Conservation (phyloP, 2,329 filamentous ascomycete species). For the Hypoxylon sp. region DNA sequence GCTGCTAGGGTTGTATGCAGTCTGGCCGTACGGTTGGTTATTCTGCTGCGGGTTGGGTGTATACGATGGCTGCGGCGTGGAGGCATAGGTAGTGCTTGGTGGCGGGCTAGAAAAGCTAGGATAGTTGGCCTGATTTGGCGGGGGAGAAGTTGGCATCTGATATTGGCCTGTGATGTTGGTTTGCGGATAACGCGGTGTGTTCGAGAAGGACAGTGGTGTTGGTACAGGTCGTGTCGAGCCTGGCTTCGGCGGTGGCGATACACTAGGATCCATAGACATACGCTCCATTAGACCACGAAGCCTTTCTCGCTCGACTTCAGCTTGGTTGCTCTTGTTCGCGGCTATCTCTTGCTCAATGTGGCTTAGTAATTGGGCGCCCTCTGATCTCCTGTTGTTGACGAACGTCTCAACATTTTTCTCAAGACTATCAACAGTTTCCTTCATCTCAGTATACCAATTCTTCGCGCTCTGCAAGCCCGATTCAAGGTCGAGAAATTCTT, state of each 20-base stretch:
- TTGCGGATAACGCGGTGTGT: constrained; percentile 66
- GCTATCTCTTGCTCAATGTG: constrained; percentile 87
- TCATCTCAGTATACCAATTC: constrained; percentile 96
- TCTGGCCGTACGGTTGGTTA: constrained; percentile 63
- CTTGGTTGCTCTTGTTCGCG: constrained; percentile 71
- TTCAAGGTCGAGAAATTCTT: constrained; percentile 91
- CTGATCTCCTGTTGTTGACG: constrained; percentile 91
- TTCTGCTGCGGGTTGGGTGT: constrained; percentile 57
- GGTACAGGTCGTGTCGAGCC: constrained; percentile 59
- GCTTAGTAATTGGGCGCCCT: constrained; percentile 89
- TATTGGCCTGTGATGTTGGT: constrained; percentile 71
- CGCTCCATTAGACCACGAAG: constrained; percentile 93
- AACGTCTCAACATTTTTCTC: constrained; percentile 98
- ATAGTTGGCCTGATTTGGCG: constrained; percentile 64
- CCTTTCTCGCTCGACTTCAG: constrained; percentile 88
- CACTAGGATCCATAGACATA: constrained; percentile 84
- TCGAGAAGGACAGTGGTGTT: constrained; percentile 64
- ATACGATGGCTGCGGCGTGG: constrained; percentile 53
- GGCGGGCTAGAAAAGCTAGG: constrained; percentile 62
- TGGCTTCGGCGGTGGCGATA: constrained; percentile 59
- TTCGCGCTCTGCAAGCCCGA: constrained; percentile 90
- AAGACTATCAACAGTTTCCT: constrained; percentile 90
- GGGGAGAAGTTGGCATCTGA: constrained; percentile 70
- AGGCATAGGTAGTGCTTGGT: constrained; percentile 52
- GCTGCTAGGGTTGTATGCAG: constrained; percentile 70